These are phyloP conservation scores for Sorghum bicolor DNA, from an alignment of 176 grass and related monocot genomes.

Conservation along the genomic window DNA sequence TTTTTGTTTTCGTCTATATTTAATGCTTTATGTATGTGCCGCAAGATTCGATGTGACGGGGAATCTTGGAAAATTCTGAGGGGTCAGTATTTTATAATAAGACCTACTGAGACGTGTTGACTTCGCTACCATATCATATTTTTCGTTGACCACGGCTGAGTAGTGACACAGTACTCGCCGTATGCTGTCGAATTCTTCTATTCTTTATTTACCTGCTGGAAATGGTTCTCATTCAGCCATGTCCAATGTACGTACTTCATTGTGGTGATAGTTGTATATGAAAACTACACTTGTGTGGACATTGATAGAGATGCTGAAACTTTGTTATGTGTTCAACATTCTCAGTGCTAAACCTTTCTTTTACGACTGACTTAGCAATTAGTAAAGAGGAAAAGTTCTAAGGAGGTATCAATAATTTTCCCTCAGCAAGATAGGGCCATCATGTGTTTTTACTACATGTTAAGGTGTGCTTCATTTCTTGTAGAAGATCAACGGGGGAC, in stretches of 20 bases:
- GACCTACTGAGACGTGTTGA: slow-evolving; percentile 1
- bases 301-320: background rate
- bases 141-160: background rate
- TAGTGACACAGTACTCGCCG: background rate
- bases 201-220: background rate
- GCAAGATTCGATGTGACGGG: too few relatives aligned
- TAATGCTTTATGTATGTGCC: too few relatives aligned
- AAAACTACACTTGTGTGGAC: background rate
- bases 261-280: background rate
- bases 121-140: background rate
- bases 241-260: background rate
- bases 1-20: too few relatives aligned
- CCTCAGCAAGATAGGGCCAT: background rate
- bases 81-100: background rate
- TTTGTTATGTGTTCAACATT: background rate
- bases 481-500: background rate
- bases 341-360: background rate
- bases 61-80: too few relatives aligned
- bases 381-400: background rate
- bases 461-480: background rate
- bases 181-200: background rate
- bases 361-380: background rate
- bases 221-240: background rate
- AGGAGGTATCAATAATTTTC: background rate
- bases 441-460: background rate